phyloP scores from a whole-genome alignment of 1,284 basidiomycete genomes.

The Austroboletus niveus region DNA sequence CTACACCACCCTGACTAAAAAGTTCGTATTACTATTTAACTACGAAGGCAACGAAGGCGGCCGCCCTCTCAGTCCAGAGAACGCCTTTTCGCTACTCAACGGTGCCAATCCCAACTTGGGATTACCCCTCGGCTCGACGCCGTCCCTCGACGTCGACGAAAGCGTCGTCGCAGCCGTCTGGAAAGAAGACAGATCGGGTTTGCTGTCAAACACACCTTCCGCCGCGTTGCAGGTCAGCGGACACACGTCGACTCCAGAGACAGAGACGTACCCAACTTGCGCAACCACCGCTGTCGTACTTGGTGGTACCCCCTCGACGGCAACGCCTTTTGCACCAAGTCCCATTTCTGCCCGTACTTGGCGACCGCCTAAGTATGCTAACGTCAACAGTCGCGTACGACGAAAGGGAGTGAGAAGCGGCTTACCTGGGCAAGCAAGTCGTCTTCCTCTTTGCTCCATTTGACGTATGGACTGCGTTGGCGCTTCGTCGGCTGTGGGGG shows the following conservation, averaged over 20 bases:
- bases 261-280: slow-evolving; percentile 33
- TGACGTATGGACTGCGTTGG: slow-evolving; percentile 39
- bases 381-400: not conserved
- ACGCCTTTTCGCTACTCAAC: slow-evolving; percentile 32
- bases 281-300: slow-evolving; percentile 40
- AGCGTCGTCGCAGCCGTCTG: slow-evolving; percentile 26
- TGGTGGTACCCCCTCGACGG: slow-evolving; percentile 39
- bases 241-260: not conserved
- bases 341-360: slow-evolving; percentile 42
- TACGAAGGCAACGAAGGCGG: slow-evolving; percentile 22
- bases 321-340: slow-evolving; percentile 39
- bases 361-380: slow-evolving; percentile 31
- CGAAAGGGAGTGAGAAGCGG: not conserved
- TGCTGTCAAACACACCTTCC: slow-evolving; percentile 37
- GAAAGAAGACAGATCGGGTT: slow-evolving; percentile 35
- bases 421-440: slow-evolving; percentile 38
- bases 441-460: slow-evolving; percentile 41
- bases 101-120: slow-evolving; percentile 36
- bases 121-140: slow-evolving; percentile 29
- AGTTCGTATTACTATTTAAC: not conserved
- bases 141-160: slow-evolving; percentile 19
- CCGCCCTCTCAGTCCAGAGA: slow-evolving; percentile 21
- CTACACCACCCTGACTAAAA: too few species aligned
- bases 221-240: not conserved
- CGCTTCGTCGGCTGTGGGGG: slow-evolving; percentile 19